Evolutionary conservation across 2,329 filamentous ascomycete species (phyloP), one percentile per base, ranked within the genome.

Genomic region (Pochonia chlamydosporia): DNA sequence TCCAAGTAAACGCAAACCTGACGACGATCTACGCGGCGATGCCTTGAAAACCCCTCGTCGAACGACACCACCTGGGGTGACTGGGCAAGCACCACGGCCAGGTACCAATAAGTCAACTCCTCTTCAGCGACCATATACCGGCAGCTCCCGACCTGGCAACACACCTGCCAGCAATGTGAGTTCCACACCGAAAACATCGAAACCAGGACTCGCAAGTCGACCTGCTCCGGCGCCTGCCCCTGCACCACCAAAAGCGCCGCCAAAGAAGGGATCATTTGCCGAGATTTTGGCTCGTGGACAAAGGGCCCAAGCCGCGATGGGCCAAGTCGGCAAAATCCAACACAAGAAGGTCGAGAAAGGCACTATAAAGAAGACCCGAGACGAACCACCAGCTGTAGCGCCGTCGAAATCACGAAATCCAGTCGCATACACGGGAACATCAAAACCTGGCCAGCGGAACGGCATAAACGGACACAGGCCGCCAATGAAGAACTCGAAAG

Each of bases 211-310:
- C n/a, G 41, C 54, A 14, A 56, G 52, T 11, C 54, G 56, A 23
- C 53, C 59, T 7, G 54, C 61, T 9, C 49, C 59, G 4, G 54
- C 52, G 25, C 53, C 58, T 4, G 52, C 51, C 56, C 72, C 56
- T 63, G 69, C 57, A 56, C 72, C 67, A 1, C 59, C 69, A 4
- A 68, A 67, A 49, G 63, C 69, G 3, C 67, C 76, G 2, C 82
- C 81, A 1, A 89, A 89, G 64, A 87, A 85, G 59, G 83, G 85
- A 2, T 87, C 84, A 0, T 91, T 82, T 62, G 79, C 82, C 31
- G 85, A 89, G 58, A 85, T 89, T 50, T 75, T 91, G 67, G 84
- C 84, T 47, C 77, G 84, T 54, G 87, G 81, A 26, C 82, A 86
- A 58, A 79, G 80, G 51, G 83, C 80, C 11, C 80, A 87, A 57